Evolutionary conservation across 768 basidiomycete genomes (phyloP), one percentile per base, ranked within the genome.

Genomic region (Basidioascus undulatus): DNA sequence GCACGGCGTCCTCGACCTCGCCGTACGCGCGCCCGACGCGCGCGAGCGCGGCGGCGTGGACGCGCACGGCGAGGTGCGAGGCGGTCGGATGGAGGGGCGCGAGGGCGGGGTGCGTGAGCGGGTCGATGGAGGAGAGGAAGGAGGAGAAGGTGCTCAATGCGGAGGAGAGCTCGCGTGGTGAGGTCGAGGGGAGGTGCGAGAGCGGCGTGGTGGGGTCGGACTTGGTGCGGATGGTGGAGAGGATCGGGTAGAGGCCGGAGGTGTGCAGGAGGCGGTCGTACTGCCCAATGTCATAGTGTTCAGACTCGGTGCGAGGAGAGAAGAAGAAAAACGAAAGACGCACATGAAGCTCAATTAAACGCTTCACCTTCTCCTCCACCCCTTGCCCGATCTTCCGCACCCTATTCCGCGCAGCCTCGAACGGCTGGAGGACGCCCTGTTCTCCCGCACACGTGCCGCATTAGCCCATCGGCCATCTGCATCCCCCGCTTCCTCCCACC

Each of bases 101-200:
- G 0, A 96, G 70, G 2, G 81, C 74, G 0, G 79, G 72, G 12
- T 80, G 71, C 12, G 81, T 69, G 12, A 84, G 49, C 40, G 60
- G 74, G 47, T 81, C 79, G 21, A 72, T 65, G 1, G 72, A 70
- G 5, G 81, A 76, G 3, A 96, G 71, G 78, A 86, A 96, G 1
- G 63, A 53, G 1, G 84, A 76, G 60, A 96, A 92, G 32, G 49
- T 47, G 18, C 49, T 39, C 38, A 92, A 65, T 0, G 79, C 64
- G 6, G 57, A 48, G 37, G 74, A 67, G 31, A 94, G 64, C 10
- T 69, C 61, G 10, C 67, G 52, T 0, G 81, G 69, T 37, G 74
- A 67, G 3, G 76, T 71, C 0, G 67, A 59, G 1, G 78, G 74
- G 7, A 78, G 57, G 32, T 68, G 76, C 0, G 87, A 80, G 10